Base-by-base conservation (phyloP, 1,139 yeast species). In the Geotrichum phurueaensis region DNA sequence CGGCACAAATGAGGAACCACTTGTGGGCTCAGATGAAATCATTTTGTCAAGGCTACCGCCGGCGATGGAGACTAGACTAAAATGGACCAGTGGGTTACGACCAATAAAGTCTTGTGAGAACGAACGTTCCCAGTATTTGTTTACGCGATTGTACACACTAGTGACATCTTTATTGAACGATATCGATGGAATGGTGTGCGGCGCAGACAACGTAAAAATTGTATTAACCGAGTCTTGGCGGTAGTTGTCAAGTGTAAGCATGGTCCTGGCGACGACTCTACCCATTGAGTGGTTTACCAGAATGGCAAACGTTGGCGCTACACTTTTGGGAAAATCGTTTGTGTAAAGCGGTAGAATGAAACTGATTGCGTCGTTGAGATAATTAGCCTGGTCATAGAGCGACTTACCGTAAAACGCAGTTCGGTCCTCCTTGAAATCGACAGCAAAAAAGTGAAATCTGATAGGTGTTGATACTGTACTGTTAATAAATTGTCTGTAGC, bases 341-440 rank as follows among this genome's bases (percentile, higher is more conserved):
- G 27, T 25, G 69, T 94, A 94, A 10, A 94, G 75, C 3, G 83
- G 81, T 22, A 94, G 75, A 27, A 94, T 91, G 71, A 85, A 91
- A 51, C 76, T 74, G 6, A 94, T 79, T 0, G 97, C 98, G 66
- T 92, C 97, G 69, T 95, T 94, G 62, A 89, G 75, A 71, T 87
- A 94, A 71, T 89, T 96, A 0, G 98, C 96, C 74, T 94, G 99
- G 71, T 94, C 98, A 53, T 91, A 76, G 80, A 94, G 79, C 0
- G 98, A 90, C 66, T 92, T 79, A 0, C 99, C 99, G 73, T 92
- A 97, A 73, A 94, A 89, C 0, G 99, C 99, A 0, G 98, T 91
- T 67, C 91, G 86, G 71, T 94, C 99, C 74, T 94, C 98, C 69
- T 91, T 89, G 75, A 94, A 94, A 71, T 94, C 97, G 1, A 96